Percentiles rank a stretch among this genome's conserved stretches.
phyloP scores from a whole-genome alignment of 768 basidiomycete species.

The Serendipita sp. region DNA sequence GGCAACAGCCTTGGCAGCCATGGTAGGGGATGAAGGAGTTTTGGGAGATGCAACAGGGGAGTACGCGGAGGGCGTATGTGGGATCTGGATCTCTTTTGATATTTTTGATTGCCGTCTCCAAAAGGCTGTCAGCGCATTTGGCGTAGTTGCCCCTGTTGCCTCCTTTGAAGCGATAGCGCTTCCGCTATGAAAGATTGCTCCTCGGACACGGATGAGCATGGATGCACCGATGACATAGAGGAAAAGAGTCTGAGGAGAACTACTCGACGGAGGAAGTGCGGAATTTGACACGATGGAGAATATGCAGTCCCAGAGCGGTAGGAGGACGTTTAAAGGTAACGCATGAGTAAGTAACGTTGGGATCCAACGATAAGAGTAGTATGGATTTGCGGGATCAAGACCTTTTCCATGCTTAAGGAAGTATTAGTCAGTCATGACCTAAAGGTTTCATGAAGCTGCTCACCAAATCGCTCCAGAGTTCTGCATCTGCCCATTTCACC shows the following conservation, averaged over 20 bases:
- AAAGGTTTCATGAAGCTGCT: slow-evolving; percentile 10
- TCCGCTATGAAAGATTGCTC: slow-evolving; percentile 37
- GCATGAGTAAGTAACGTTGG: slow-evolving; percentile 57
- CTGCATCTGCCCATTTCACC: slow-evolving; percentile 44
- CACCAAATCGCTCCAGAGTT: slow-evolving; percentile 46
- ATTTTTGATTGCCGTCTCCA: background rate
- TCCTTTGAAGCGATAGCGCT: background rate
- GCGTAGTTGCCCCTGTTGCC: background rate
- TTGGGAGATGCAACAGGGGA: background rate
- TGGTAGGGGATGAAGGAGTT: background rate
- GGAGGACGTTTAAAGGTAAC: slow-evolving; percentile 41
- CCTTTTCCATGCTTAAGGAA: slow-evolving; percentile 38
- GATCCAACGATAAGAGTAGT: slow-evolving; percentile 72
- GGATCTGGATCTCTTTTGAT: background rate
- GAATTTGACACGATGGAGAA: slow-evolving; percentile 39
- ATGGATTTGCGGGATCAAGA: slow-evolving; percentile 53
- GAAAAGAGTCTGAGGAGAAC: background rate
- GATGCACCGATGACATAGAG: slow-evolving; percentile 34
- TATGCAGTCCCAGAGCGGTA: slow-evolving; percentile 55
- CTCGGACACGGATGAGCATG: slow-evolving; percentile 46
- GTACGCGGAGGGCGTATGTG: background rate
- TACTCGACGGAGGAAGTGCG: background rate
- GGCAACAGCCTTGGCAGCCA: background rate
- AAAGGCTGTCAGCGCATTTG: background rate
- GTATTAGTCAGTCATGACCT: background rate